Percentiles rank a stretch among this genome's conserved stretches.
Evolutionary conservation across 768 basidiomycete species (phyloP).

Genomic region (Termitomyces sp.): DNA sequence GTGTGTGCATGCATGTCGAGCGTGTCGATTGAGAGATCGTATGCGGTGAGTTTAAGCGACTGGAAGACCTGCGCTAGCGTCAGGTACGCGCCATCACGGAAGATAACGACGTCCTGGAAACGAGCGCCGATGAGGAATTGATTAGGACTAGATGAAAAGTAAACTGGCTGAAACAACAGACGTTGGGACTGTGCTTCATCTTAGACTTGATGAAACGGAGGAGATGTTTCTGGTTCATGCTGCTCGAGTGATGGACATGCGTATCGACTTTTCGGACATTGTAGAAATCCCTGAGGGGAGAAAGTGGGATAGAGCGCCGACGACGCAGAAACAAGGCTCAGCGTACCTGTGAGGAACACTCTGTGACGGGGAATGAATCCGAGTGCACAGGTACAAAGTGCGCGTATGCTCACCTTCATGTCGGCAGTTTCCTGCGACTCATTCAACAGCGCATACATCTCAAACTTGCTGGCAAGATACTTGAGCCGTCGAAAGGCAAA

Average conservation of each 20-base stretch:
- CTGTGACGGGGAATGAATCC: not conserved
- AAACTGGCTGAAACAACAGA: slow-evolving; percentile 21
- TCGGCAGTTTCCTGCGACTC: slow-evolving; percentile 92
- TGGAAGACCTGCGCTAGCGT: slow-evolving; percentile 95
- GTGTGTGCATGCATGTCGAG: slow-evolving; percentile 99
- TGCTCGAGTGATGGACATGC: slow-evolving; percentile 96
- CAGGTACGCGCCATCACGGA: slow-evolving; percentile 85
- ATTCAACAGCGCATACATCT: slow-evolving; percentile 87
- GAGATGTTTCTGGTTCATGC: slow-evolving; percentile 99
- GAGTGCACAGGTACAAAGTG: not conserved
- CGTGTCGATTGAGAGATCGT: slow-evolving; percentile 97
- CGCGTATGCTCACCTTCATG: slow-evolving; percentile 70
- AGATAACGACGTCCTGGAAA: slow-evolving; percentile 86
- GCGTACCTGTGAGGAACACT: not conserved
- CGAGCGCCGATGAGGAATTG: not conserved
- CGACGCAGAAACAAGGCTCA: slow-evolving; percentile 47
- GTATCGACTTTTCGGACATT: slow-evolving; percentile 98
- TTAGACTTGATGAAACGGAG: slow-evolving; percentile 98
- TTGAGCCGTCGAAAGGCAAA: slow-evolving; percentile 90
- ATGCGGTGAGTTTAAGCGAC: slow-evolving; percentile 90
- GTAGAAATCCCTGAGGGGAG: slow-evolving; percentile 82
- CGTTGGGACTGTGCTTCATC: slow-evolving; percentile 85
- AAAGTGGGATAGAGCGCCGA: not conserved
- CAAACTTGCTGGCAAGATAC: slow-evolving; percentile 90
- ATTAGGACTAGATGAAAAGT: not conserved